phyloP scores from a whole-genome alignment of 2,329 filamentous ascomycete species.

The Alternaria ethzedia region DNA sequence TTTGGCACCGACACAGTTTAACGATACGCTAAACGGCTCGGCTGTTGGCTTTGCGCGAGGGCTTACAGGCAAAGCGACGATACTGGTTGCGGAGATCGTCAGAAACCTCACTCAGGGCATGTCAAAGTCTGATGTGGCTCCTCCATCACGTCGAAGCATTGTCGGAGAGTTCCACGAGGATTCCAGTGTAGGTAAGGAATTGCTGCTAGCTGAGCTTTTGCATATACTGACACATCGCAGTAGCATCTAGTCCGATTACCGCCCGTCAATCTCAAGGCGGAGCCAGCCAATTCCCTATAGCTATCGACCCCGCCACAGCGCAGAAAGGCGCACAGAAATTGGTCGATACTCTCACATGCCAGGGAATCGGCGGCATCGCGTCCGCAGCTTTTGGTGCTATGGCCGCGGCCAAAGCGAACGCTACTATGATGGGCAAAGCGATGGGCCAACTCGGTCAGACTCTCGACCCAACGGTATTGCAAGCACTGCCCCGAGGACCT shows the following conservation, averaged over 20 bases:
- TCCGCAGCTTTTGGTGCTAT: constrained; percentile 25
- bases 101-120: constrained; percentile 19
- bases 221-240: constrained; percentile 13
- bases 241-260: constrained; percentile 10
- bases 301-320: constrained; percentile 28
- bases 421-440: not conserved
- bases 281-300: constrained; percentile 10
- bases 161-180: not conserved
- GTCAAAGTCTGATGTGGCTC: not conserved
- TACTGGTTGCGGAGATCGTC: constrained; percentile 30
- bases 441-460: constrained; percentile 2
- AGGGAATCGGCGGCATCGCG: constrained; percentile 35
- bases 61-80: constrained; percentile 31
- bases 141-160: constrained; percentile 3
- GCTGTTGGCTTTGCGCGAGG: constrained; percentile 35
- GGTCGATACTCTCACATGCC: constrained; percentile 30
- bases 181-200: constrained; percentile 23
- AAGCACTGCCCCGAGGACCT: constrained; percentile 29
- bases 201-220: not conserved
- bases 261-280: constrained; percentile 14
- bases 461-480: constrained; percentile 25
- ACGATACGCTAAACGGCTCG: constrained; percentile 36
- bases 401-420: constrained; percentile 18
- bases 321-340: constrained; percentile 24
- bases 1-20: constrained; percentile 23